Base-by-base conservation (phyloP, 2,329 filamentous ascomycete genomes). In the Huntiella abstrusa region DNA sequence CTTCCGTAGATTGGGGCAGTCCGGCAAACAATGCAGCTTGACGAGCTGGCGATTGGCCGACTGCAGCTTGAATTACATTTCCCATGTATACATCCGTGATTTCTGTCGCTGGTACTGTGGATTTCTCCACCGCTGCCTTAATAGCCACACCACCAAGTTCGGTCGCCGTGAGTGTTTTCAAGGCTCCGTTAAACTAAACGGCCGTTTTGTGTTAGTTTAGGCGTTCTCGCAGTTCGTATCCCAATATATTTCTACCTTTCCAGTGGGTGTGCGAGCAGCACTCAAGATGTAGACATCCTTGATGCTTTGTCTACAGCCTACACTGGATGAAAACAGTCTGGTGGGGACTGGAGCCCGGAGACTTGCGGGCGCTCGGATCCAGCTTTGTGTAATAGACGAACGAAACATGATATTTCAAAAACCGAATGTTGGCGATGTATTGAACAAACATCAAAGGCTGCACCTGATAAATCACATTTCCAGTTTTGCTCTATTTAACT, bases 1-100 rank as follows among this genome's bases (percentile, higher is more conserved):
- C 82, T 64, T 98, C 91, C 48, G 92, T 73, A 5, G 71, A 75
- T n/a, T 77, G 67, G 7, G 85, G 72, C 3, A 96, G 74, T 2
- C 87, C 87, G 3, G 91, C 85, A 57, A 92, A 88, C 50, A 96
- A 81, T 53, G 76, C 68, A 8, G 91, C 91, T 65, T 98, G 91
- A 42, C 91, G 77, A 16, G 91, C 88, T 2, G 91, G 91, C 0
- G 91, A 76, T 64, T 98, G 91, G 40, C 91, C 91, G 4, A 91
- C 73, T 13, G 73, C 74, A 39, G 72, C 88, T 61, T 86, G 80
- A 36, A 96, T 71, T 7, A 96, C 91, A 57, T 95, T 93, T 59
- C 91, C 91, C 83, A 96, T 93, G 67, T 96, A 96, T 12, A 96
- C 85, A 63, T 93, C 83, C 52, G 80, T 82, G 57, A 96, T 84